Evolutionary conservation across 768 basidiomycete genomes (phyloP).

Genomic region (Tylopilus cervinicoccineus): DNA sequence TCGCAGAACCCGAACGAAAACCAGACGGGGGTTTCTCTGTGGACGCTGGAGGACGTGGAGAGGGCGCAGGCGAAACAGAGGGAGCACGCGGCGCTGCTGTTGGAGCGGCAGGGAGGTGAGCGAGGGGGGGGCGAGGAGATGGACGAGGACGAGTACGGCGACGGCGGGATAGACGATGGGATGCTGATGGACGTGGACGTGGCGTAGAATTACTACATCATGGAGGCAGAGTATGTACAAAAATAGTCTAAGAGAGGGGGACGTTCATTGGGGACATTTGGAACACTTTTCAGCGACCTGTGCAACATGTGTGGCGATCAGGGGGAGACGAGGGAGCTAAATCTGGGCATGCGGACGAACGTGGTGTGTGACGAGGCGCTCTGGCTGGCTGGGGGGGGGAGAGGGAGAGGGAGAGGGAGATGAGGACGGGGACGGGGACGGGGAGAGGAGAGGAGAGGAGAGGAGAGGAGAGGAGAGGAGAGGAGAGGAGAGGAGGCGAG

Average conservation of each 20-base stretch:
- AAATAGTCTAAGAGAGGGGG: no score
- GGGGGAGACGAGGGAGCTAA: slow-evolving; percentile 1
- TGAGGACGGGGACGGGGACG: neutral
- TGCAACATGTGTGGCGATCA: slow-evolving; percentile 11
- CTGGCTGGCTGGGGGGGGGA: slow-evolving; percentile 43
- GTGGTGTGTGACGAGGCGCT: slow-evolving; percentile 42
- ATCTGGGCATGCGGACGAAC: slow-evolving; percentile 32
- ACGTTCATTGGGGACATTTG: slow-evolving; percentile 31
- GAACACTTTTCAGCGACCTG: slow-evolving; percentile 39
- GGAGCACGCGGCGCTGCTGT: slow-evolving; percentile 53
- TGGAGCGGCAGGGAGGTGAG: slow-evolving; percentile 30
- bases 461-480: no score
- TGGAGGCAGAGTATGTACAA: slow-evolving; percentile 16
- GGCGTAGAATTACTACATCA: slow-evolving; percentile 16
- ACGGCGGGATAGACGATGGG: slow-evolving; percentile 63
- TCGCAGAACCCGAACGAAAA: slow-evolving; percentile 97
- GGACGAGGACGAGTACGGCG: slow-evolving; percentile 58
- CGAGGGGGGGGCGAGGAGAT: slow-evolving; percentile 24
- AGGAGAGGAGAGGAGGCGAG: neutral
- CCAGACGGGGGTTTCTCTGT: slow-evolving; percentile 89
- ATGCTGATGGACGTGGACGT: slow-evolving; percentile 58
- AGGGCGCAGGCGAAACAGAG: slow-evolving; percentile 81
- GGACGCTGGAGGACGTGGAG: slow-evolving; percentile 91
- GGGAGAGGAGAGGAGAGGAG: neutral
- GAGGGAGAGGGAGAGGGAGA: neutral